A percentile compares a stretch with the other conserved stretches of the same genome.
Evolutionary conservation across 2,329 filamentous ascomycete species (phyloP).

Genomic region (Fusarium clavum): DNA sequence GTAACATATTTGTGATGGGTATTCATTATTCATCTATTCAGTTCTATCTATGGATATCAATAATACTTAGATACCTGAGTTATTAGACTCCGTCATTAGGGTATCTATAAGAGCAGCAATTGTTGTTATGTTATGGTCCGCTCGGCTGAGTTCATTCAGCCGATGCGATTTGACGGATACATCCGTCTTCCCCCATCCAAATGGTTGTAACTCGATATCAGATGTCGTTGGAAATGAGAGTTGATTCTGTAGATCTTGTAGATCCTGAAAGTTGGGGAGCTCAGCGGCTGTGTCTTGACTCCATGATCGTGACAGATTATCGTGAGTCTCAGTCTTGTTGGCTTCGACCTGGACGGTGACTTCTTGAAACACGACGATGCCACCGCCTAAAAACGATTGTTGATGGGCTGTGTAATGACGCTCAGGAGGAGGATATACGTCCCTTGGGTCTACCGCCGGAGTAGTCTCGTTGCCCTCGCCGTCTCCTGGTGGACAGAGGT

Average conservation of each 20-base stretch:
- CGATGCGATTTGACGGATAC: slow-evolving; percentile 22
- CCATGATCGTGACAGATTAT: slow-evolving; percentile 4
- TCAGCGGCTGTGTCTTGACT: slow-evolving; percentile 12
- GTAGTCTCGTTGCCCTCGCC: background rate
- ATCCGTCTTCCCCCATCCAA: slow-evolving; percentile 17
- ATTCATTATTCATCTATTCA: background rate
- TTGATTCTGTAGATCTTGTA: background rate
- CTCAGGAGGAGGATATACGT: background rate
- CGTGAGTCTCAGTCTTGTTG: background rate
- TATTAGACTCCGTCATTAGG: slow-evolving; percentile 15
- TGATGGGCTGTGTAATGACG: background rate
- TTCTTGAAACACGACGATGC: slow-evolving; percentile 24
- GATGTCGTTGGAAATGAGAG: background rate
- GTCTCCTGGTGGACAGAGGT: background rate
- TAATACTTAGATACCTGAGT: background rate
- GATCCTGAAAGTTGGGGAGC: background rate
- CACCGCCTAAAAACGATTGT: slow-evolving; percentile 12
- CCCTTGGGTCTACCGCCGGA: background rate
- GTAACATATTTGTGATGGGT: background rate
- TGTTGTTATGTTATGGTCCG: slow-evolving; percentile 2
- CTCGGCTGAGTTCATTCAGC: background rate
- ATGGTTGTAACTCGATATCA: slow-evolving; percentile 8
- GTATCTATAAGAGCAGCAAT: slow-evolving; percentile 18
- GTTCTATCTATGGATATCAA: background rate
- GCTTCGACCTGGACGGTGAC: slow-evolving; percentile 15